phyloP scores from a whole-genome alignment of 2,329 filamentous ascomycete genomes.

The Xylaria digitata region DNA sequence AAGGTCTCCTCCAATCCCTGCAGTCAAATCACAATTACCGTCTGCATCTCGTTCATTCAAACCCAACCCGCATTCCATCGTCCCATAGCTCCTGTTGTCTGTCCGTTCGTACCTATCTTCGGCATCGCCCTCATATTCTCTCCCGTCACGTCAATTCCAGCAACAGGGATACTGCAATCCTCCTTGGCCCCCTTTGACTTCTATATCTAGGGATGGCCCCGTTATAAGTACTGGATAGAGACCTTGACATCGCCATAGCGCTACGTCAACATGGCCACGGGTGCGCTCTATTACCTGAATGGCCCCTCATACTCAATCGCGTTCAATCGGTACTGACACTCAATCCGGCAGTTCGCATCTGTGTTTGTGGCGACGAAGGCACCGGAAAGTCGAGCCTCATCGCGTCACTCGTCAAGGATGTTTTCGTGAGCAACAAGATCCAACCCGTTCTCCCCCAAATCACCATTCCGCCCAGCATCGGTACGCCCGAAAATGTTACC shows the following conservation, averaged over 20 bases:
- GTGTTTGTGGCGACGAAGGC: slow-evolving; percentile 95
- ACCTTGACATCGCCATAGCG: slow-evolving; percentile 33
- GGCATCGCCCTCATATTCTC: background rate
- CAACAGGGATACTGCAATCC: background rate
- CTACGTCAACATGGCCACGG: slow-evolving; percentile 46
- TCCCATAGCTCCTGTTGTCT: background rate
- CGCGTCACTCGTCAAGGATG: slow-evolving; percentile 94
- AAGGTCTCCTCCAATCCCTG: slow-evolving; percentile 31
- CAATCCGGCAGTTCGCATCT: slow-evolving; percentile 77
- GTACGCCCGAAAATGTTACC: slow-evolving; percentile 94
- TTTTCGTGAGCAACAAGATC: slow-evolving; percentile 95
- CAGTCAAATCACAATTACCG: background rate
- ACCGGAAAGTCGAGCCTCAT: slow-evolving; percentile 95
- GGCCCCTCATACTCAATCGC: slow-evolving; percentile 9
- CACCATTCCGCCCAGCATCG: slow-evolving; percentile 91
- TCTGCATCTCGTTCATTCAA: background rate
- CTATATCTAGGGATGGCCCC: slow-evolving; percentile 41
- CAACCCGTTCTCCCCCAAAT: slow-evolving; percentile 94
- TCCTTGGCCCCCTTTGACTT: background rate
- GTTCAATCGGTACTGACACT: slow-evolving; percentile 21
- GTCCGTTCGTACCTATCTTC: background rate
- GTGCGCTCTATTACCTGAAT: slow-evolving; percentile 33
- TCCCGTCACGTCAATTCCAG: background rate
- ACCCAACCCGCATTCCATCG: slow-evolving; percentile 16
- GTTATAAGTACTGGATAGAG: slow-evolving; percentile 18